Conservation (phyloP, 768 basidiomycete genomes). For the Mycena albidolilacea region DNA sequence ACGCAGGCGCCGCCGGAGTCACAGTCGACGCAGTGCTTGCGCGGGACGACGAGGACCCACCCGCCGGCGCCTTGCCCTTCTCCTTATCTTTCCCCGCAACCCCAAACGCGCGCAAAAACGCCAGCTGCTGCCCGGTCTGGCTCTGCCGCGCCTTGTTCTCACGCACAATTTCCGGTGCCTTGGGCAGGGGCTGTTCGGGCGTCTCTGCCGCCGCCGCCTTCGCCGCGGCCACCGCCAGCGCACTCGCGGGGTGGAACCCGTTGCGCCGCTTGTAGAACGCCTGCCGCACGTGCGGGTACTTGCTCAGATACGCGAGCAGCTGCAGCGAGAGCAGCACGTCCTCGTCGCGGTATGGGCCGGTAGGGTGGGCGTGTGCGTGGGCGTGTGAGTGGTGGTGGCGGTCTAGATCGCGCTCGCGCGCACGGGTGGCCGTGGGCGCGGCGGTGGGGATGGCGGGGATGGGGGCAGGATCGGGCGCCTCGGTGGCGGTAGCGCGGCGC, state of each 20-base stretch:
- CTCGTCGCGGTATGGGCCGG: slow-evolving; percentile 91
- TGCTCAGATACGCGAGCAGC: slow-evolving; percentile 95
- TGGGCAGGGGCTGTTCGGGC: slow-evolving; percentile 29
- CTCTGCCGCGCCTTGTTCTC: slow-evolving; percentile 23
- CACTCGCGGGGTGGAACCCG: slow-evolving; percentile 87
- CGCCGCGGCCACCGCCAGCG: slow-evolving; percentile 46
- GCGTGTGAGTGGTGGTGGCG: slow-evolving; percentile 51
- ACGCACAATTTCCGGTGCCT: slow-evolving; percentile 46
- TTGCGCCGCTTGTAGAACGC: slow-evolving; percentile 92
- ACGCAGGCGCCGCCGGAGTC: slow-evolving; percentile 48
- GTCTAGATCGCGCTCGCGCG: slow-evolving; percentile 44
- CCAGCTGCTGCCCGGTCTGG: slow-evolving; percentile 29
- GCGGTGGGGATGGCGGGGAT: slow-evolving; percentile 50
- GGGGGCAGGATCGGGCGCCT: slow-evolving; percentile 40
- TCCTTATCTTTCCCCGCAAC: slow-evolving; percentile 50
- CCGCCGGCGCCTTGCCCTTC: slow-evolving; percentile 39
- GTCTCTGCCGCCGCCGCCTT: slow-evolving; percentile 41
- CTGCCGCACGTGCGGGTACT: slow-evolving; percentile 97
- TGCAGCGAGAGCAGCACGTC: slow-evolving; percentile 93
- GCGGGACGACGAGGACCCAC: slow-evolving; percentile 57
- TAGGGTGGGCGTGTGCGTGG: slow-evolving; percentile 40
- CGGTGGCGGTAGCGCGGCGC: slow-evolving; percentile 39
- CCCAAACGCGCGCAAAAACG: slow-evolving; percentile 33
- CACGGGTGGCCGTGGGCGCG: slow-evolving; percentile 19
- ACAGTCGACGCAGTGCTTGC: slow-evolving; percentile 60